A percentile compares a stretch with the other conserved stretches of the same genome.
Evolutionary conservation across 306 rosid genomes (phyloP).

Genomic region (Vigna hirtella): DNA sequence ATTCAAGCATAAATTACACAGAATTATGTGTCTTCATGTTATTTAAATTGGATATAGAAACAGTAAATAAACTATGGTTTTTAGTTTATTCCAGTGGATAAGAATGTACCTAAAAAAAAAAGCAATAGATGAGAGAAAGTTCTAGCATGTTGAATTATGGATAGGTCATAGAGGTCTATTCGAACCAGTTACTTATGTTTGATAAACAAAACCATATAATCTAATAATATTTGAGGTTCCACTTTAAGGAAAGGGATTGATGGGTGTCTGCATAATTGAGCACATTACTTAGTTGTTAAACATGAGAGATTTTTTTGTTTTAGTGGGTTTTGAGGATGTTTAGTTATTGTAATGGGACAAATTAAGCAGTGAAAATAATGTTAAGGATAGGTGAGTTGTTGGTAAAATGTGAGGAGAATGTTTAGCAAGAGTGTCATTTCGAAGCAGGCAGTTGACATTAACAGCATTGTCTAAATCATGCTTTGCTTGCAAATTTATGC

Average conservation of each 20-base stretch:
- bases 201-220: constrained; percentile 25
- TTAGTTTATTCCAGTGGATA: background rate
- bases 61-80: background rate
- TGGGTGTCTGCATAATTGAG: constrained; percentile 38
- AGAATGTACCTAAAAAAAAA: background rate
- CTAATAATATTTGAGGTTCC: constrained; percentile 16
- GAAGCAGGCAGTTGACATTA: constrained; percentile 45
- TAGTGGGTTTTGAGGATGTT: background rate
- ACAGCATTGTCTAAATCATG: constrained; percentile 55
- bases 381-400: background rate
- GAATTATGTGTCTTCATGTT: background rate
- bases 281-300: constrained; percentile 26
- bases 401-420: constrained; percentile 22
- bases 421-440: constrained; percentile 38
- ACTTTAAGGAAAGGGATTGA: constrained; percentile 54
- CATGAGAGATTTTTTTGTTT: constrained; percentile 8
- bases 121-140: constrained; percentile 10
- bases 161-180: constrained; percentile 4
- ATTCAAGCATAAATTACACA: too few species aligned
- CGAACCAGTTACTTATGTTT: constrained; percentile 35
- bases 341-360: constrained; percentile 35
- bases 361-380: background rate
- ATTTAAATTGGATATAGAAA: background rate
- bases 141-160: constrained; percentile 33
- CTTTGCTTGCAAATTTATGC: constrained; percentile 55